Evolutionary conservation across 176 grass and related monocot genomes (phyloP).

Genomic region (Bromus sterilis): DNA sequence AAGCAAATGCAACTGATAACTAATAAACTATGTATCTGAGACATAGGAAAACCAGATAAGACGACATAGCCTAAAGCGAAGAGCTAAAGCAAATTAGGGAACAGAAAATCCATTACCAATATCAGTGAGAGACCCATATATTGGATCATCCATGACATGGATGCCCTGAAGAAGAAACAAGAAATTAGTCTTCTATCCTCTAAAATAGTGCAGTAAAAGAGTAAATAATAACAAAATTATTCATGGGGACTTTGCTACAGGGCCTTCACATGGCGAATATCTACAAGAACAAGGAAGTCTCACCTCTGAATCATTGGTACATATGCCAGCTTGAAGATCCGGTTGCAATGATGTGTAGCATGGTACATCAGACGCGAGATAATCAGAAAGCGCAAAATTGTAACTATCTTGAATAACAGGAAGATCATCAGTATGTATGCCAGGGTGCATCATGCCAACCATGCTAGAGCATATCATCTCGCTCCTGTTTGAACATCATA

Average conservation of each 20-base stretch:
- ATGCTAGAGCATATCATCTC: slow-evolving; percentile 53
- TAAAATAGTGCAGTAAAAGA: slow-evolving; percentile 1
- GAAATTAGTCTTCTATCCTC: slow-evolving; percentile 15
- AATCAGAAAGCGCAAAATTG: slow-evolving; percentile 69
- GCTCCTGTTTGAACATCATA: slow-evolving; percentile 21
- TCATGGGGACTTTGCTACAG: background rate
- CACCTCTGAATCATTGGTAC: slow-evolving; percentile 25
- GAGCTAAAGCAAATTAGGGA: background rate
- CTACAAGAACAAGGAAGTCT: background rate
- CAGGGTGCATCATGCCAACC: slow-evolving; percentile 54
- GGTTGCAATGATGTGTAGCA: slow-evolving; percentile 60
- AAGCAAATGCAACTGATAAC: background rate
- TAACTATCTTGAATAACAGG: slow-evolving; percentile 65
- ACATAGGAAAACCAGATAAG: background rate
- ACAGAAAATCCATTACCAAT: slow-evolving; percentile 37
- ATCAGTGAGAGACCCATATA: slow-evolving; percentile 72
- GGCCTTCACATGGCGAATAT: background rate
- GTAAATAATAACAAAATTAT: background rate
- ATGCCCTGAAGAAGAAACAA: slow-evolving; percentile 39
- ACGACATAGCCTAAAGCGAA: slow-evolving; percentile 1
- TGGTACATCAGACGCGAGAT: slow-evolving; percentile 60
- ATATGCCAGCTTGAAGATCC: slow-evolving; percentile 67
- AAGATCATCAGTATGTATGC: slow-evolving; percentile 44
- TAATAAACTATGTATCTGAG: slow-evolving; percentile 6
- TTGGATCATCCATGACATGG: slow-evolving; percentile 52